These are phyloP conservation scores for Phycomyces nitens DNA, from an alignment of 192 early-diverging fungal species.

Conservation along the genomic window DNA sequence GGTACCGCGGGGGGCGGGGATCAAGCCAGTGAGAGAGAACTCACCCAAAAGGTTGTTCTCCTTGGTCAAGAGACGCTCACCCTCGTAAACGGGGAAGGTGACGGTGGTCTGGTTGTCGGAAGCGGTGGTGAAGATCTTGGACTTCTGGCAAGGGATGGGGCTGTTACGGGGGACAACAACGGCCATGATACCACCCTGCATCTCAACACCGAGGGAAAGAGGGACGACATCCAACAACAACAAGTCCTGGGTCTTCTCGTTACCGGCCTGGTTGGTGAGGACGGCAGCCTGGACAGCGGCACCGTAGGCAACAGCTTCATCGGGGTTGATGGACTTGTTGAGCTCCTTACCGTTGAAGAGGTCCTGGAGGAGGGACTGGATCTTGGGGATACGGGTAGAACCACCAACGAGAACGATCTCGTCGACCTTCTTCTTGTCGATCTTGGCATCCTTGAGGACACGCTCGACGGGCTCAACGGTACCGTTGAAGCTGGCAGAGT, in stretches of 20 bases:
- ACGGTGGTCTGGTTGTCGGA: slow-evolving; percentile 83
- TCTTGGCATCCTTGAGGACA: slow-evolving; percentile 74
- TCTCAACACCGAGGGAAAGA: slow-evolving; percentile 81
- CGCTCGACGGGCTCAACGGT: slow-evolving; percentile 70
- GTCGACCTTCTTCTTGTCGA: slow-evolving; percentile 70
- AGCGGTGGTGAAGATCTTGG: slow-evolving; percentile 78
- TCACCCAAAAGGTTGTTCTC: slow-evolving; percentile 90
- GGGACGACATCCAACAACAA: slow-evolving; percentile 83
- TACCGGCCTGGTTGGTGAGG: slow-evolving; percentile 60
- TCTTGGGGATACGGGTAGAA: slow-evolving; percentile 98
- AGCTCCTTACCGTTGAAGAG: slow-evolving; percentile 99
- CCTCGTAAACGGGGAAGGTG: slow-evolving; percentile 82
- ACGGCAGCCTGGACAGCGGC: slow-evolving; percentile 98
- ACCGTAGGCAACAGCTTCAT: slow-evolving; percentile 98
- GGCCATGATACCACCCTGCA: slow-evolving; percentile 81
- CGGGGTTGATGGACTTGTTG: slow-evolving; percentile 98
- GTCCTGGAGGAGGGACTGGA: slow-evolving; percentile 87
- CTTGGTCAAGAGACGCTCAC: slow-evolving; percentile 82
- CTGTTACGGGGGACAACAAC: slow-evolving; percentile 83
- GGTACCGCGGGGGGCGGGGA: slow-evolving; percentile 73
- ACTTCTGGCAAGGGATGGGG: slow-evolving; percentile 75
- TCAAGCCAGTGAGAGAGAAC: slow-evolving; percentile 77
- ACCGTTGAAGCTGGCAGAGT: slow-evolving; percentile 57
- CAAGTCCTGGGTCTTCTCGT: slow-evolving; percentile 63
- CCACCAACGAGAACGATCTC: slow-evolving; percentile 97